Evolutionary conservation across 331 rosid species (phyloP), one percentile per base, ranked within the genome.

Genomic region (Spiraea crenata): DNA sequence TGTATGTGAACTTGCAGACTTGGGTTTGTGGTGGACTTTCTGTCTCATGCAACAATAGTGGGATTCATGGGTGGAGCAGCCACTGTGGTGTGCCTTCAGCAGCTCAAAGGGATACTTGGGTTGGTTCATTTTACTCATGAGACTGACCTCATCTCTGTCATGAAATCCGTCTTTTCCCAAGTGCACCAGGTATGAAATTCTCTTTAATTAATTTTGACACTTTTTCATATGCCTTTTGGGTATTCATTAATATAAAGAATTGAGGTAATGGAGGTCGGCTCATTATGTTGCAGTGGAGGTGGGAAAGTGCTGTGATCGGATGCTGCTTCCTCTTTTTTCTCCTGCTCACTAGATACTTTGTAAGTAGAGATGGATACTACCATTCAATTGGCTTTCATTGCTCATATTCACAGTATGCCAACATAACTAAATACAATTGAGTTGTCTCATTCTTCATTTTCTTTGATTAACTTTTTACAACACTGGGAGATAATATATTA

Each of bases 1-100:
- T 65, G 15, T 48, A 37, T 48, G 12, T 42, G 13, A 9, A 7
- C n/a, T 37, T 75, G 79, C 82, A 85, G 90, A 49, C 80, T 86
- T 55, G 87, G 88, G 37, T 71, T 83, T 47, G 49, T 83, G 35
- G 88, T 86, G 71, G 90, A 86, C 69, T 78, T 86, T 64, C 70
- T 86, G 39, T 86, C 90, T 0, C 90, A 86, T 73, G 90, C 90
- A 44, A 79, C 90, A 35, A 86, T 86, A 65, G 80, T 83, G 76
- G 88, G 88, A 5, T 86, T 86, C 79, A 83, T 86, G 87, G 86
- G 85, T 17, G 90, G 90, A 48, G 84, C 90, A 39, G 90, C 90
- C 47, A 80, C 85, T 17, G 83, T 81, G 13, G 87, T 86, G 7
- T 81, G 87, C 70, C 87, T 86, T 57, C 90, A 86, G 56, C 90